Conservation (phyloP, 352 stramenopile species). For the Plasmopara viticola region DNA sequence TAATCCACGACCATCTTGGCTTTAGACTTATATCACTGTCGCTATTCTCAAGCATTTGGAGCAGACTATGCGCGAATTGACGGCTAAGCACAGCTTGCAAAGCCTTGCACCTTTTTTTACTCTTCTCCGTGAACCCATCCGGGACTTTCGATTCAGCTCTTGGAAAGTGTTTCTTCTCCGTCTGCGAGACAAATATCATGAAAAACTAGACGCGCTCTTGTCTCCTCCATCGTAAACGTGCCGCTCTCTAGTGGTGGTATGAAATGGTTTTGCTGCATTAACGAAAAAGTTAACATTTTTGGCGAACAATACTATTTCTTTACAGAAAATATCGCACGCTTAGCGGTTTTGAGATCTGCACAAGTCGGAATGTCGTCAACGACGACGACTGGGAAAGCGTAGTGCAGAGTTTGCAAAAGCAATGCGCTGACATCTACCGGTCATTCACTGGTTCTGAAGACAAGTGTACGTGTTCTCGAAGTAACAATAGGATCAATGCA, state of each 20-base stretch:
- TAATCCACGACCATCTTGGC: conserved; percentile 1
- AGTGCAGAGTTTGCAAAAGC: no score
- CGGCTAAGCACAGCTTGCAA: conserved; percentile 18
- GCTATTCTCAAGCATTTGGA: conserved; percentile 46
- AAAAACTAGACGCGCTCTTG: conserved; percentile 27
- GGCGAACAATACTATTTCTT: no score
- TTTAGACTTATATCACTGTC: conserved; percentile 48
- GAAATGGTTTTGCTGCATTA: background rate
- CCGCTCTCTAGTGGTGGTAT: background rate
- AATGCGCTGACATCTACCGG: no score
- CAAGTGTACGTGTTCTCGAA: no score
- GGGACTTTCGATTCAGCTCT: conserved; percentile 37
- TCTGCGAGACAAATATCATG: conserved; percentile 46
- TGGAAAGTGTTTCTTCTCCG: conserved; percentile 36
- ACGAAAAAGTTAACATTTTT: no score
- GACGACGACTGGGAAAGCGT: no score
- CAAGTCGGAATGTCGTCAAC: no score
- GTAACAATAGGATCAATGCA: no score
- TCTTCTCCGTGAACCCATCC: conserved; percentile 36
- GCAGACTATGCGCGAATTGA: conserved; percentile 28
- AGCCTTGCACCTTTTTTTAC: conserved; percentile 28
- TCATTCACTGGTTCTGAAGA: no score
- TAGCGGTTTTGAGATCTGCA: no score
- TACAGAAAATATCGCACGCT: no score
- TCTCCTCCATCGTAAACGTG: conserved; percentile 1